phyloP scores from a whole-genome alignment of 495 filamentous ascomycete genomes.

The Hypoxylon trugodes region DNA sequence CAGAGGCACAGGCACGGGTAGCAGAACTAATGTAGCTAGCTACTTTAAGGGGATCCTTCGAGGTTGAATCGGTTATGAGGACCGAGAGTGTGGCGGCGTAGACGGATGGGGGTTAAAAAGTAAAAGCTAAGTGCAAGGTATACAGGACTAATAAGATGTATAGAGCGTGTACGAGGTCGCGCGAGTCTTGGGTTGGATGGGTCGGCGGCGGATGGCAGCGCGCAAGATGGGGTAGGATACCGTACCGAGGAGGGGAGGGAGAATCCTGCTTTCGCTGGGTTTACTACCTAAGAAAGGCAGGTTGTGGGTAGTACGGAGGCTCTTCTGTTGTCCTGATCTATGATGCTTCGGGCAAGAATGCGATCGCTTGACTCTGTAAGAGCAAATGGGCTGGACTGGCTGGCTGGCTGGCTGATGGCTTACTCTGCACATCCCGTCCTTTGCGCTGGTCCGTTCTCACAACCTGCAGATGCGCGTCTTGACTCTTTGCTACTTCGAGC shows the following conservation, averaged over 20 bases:
- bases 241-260: background rate
- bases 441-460: constrained; percentile 27
- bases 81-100: constrained; percentile 5
- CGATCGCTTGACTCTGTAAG: constrained; percentile 19
- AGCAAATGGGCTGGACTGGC: too few species aligned
- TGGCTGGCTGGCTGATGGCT: constrained; percentile 22
- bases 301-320: constrained; percentile 43
- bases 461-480: constrained; percentile 42
- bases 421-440: constrained; percentile 17
- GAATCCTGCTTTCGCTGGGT: constrained; percentile 30
- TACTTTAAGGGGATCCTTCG: constrained; percentile 32
- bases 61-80: constrained; percentile 22
- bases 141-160: too few species aligned
- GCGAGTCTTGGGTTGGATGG: background rate
- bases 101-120: constrained; percentile 3
- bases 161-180: constrained; percentile 23
- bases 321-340: constrained; percentile 37
- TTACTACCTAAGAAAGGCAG: constrained; percentile 25
- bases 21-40: constrained; percentile 18
- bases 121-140: too few species aligned
- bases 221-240: constrained; percentile 20
- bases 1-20: constrained; percentile 8
- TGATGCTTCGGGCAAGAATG: constrained; percentile 29
- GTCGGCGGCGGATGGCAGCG: background rate
- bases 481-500: constrained; percentile 26